Evolutionary conservation across 805 yeast species (phyloP).

Genomic region (Dipodascopsis uninucleata): DNA sequence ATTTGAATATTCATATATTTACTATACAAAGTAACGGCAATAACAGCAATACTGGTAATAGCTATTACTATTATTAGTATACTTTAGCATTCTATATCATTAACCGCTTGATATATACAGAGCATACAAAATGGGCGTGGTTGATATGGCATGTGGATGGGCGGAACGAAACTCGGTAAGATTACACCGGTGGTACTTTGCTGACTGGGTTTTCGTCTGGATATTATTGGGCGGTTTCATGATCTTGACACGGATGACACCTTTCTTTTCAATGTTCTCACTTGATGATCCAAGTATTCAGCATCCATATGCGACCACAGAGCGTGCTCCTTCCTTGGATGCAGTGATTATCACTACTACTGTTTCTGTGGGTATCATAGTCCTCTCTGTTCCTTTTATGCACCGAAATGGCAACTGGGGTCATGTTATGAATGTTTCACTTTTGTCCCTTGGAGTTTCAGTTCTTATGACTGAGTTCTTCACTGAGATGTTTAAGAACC

Average conservation of each 20-base stretch:
- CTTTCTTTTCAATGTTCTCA: conserved; percentile 44
- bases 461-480: conserved; percentile 38
- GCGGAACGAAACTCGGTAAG: too few species aligned
- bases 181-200: conserved; percentile 18
- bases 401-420: conserved; percentile 27
- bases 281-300: conserved; percentile 73
- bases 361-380: conserved; percentile 23
- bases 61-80: too few species aligned
- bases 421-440: conserved; percentile 27
- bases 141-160: too few species aligned
- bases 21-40: too few species aligned
- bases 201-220: conserved; percentile 24
- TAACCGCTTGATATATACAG: too few species aligned
- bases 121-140: conserved; percentile 1
- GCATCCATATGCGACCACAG: conserved; percentile 76
- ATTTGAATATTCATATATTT: too few species aligned
- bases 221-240: conserved; percentile 23
- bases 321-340: conserved; percentile 55
- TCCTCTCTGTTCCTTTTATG: conserved; percentile 24
- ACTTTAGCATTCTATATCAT: too few species aligned
- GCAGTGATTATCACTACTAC: conserved; percentile 25
- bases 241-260: conserved; percentile 23
- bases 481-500: conserved; percentile 74
- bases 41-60: too few species aligned
- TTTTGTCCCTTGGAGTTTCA: conserved; percentile 25